Evolutionary conservation across 345 rosid genomes (phyloP).

Genomic region (Boechera retrofracta): DNA sequence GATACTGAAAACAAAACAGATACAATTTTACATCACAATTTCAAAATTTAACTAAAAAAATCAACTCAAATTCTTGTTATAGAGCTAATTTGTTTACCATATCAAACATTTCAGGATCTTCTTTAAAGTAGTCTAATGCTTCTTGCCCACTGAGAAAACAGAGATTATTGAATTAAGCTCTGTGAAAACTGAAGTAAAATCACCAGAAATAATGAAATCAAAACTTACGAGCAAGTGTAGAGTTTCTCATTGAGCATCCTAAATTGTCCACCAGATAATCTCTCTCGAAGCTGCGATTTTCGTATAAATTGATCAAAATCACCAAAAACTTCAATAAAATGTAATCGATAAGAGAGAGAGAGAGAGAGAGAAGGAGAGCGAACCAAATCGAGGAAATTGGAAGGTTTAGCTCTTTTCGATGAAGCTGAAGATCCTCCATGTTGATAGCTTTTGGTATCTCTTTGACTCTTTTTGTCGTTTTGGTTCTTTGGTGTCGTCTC

Average conservation of each 20-base stretch:
- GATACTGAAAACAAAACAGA: slow-evolving; percentile 64
- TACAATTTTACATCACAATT: not conserved
- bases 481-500: slow-evolving; percentile 21
- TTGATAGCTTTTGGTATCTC: slow-evolving; percentile 22
- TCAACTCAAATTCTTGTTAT: not conserved
- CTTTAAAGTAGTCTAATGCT: slow-evolving; percentile 73
- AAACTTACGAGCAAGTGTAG: slow-evolving; percentile 81
- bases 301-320: not conserved
- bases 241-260: slow-evolving; percentile 95
- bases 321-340: not conserved
- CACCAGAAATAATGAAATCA: not conserved
- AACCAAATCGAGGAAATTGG: slow-evolving; percentile 65
- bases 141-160: slow-evolving; percentile 69
- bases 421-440: slow-evolving; percentile 38
- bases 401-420: slow-evolving; percentile 46
- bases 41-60: not conserved
- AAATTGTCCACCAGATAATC: slow-evolving; percentile 73
- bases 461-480: slow-evolving; percentile 33
- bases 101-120: slow-evolving; percentile 79
- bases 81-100: slow-evolving; percentile 58
- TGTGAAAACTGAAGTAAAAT: slow-evolving; percentile 1
- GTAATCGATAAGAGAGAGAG: not conserved
- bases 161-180: not conserved
- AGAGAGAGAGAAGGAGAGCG: slow-evolving; percentile 40
- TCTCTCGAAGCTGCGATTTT: slow-evolving; percentile 68